Conservation (phyloP, 1,284 basidiomycete genomes). For the Cryptococcus neoformans region DNA sequence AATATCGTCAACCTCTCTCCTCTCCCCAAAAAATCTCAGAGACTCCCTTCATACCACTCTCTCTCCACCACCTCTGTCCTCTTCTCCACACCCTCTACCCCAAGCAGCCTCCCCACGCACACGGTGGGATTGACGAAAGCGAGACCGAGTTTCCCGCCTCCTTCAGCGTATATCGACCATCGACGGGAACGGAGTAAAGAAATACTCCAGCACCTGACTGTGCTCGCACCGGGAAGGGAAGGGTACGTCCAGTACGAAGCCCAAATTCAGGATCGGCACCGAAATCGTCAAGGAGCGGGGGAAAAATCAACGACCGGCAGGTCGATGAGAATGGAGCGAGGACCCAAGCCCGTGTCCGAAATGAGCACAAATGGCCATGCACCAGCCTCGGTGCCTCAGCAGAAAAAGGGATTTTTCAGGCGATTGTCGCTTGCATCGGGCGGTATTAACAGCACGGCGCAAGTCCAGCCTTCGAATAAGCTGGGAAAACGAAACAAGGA, state of each 20-base stretch:
- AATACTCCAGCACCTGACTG: background rate
- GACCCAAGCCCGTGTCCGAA: background rate
- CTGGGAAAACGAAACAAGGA: background rate
- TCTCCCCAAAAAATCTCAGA: background rate
- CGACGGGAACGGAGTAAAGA: background rate
- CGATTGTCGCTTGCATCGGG: conserved; percentile 18
- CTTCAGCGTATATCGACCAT: background rate
- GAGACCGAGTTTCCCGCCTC: background rate
- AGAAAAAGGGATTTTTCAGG: conserved; percentile 23
- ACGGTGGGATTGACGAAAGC: background rate
- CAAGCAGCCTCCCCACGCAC: no score
- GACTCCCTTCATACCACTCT: background rate
- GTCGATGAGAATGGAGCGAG: no score
- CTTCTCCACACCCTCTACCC: background rate
- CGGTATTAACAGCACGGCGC: background rate
- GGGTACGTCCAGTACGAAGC: no score
- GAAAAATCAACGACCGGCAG: no score
- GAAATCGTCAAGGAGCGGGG: no score
- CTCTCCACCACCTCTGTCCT: background rate
- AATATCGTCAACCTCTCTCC: conserved; percentile 1
- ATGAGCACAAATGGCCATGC: background rate
- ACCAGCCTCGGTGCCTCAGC: conserved; percentile 2
- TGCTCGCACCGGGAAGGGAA: background rate
- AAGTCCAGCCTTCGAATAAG: background rate
- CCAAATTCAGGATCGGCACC: no score